A percentile compares a stretch with the other conserved stretches of the same genome.
These are phyloP conservation scores for Trichoderma koningiopsis DNA, from an alignment of 2,329 filamentous ascomycete species.

Conservation along the genomic window DNA sequence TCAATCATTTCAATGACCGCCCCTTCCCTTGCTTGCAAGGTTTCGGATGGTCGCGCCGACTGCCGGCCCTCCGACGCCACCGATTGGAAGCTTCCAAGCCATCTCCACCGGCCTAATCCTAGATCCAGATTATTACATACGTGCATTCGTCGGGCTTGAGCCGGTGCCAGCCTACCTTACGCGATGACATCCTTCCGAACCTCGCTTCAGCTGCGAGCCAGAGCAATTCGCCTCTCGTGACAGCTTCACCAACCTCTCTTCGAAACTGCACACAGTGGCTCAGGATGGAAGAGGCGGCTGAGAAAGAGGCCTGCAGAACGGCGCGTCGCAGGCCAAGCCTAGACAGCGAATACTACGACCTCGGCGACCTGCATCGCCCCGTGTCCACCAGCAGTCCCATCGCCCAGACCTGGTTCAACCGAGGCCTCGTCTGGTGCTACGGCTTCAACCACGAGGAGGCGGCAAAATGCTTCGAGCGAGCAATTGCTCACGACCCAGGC, in stretches of 20 bases:
- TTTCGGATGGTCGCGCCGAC: constrained; percentile 16
- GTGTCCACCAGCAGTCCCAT: constrained; percentile 55
- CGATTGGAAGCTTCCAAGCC: constrained; percentile 4
- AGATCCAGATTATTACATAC: not conserved
- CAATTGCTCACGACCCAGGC: constrained; percentile 53
- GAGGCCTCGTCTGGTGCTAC: constrained; percentile 73
- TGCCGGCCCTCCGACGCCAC: not conserved
- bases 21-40: not conserved
- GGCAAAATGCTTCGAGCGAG: constrained; percentile 62
- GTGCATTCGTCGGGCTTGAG: constrained; percentile 19
- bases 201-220: not conserved
- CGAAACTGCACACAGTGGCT: not conserved
- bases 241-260: not conserved
- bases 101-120: constrained; percentile 6
- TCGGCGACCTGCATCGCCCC: constrained; percentile 59
- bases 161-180: constrained; percentile 18
- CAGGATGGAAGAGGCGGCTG: constrained; percentile 9
- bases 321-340: constrained; percentile 2
- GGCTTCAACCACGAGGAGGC: constrained; percentile 78
- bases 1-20: not conserved
- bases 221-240: constrained; percentile 3
- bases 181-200: constrained; percentile 16
- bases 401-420: constrained; percentile 69
- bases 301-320: not conserved
- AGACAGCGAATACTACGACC: constrained; percentile 55